Percentiles rank a stretch among this genome's conserved stretches.
phyloP scores from a whole-genome alignment of 495 filamentous ascomycete genomes.

The Pseudoneurospora amorphoporcata region DNA sequence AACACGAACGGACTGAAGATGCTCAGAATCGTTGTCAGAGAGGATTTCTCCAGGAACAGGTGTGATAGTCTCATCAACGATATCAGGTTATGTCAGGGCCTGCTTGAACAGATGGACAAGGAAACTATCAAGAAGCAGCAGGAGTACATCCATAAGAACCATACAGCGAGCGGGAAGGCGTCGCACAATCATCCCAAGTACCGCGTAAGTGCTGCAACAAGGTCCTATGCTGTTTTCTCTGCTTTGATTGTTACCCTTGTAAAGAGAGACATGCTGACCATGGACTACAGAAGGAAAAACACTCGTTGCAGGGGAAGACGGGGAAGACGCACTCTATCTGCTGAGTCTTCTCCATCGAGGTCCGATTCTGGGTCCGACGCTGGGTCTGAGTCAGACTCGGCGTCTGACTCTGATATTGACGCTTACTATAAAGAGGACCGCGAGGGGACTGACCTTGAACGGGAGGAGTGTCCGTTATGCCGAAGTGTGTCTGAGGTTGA shows the following conservation, averaged over 20 bases:
- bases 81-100: slow-evolving; percentile 57
- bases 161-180: slow-evolving; percentile 43
- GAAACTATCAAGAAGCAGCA: slow-evolving; percentile 54
- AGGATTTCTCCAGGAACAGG: slow-evolving; percentile 71
- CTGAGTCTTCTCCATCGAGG: slow-evolving; percentile 20
- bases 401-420: neutral
- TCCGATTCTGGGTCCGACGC: neutral
- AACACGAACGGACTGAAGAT: slow-evolving; percentile 50
- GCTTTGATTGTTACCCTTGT: neutral
- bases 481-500: neutral
- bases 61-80: slow-evolving; percentile 65
- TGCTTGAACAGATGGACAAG: slow-evolving; percentile 63
- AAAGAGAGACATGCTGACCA: slow-evolving; percentile 10
- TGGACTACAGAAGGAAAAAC: slow-evolving; percentile 51
- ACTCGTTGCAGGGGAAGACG: slow-evolving; percentile 76
- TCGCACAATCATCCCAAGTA: slow-evolving; percentile 56
- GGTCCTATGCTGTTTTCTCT: slow-evolving; percentile 6
- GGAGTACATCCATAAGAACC: slow-evolving; percentile 50
- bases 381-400: neutral
- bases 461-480: neutral
- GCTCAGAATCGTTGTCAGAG: slow-evolving; percentile 79
- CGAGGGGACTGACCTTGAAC: neutral
- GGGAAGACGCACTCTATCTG: slow-evolving; percentile 84
- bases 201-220: slow-evolving; percentile 20
- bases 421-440: neutral